phyloP scores from a whole-genome alignment of 108 stramenopile genomes.

The Chaetoceros tenuissimus region DNA sequence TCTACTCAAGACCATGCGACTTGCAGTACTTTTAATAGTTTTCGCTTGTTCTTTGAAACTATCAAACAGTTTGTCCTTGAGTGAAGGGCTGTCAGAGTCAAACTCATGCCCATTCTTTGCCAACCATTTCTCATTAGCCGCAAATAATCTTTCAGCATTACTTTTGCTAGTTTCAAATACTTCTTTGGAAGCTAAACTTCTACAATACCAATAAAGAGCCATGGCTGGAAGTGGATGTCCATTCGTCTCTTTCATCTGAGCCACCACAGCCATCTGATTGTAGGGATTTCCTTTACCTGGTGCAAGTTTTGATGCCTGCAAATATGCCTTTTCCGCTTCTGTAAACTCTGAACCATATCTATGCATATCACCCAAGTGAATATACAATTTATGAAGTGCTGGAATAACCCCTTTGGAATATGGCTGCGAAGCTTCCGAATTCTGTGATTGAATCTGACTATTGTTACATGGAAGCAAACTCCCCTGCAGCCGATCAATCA shows the following conservation, averaged over 20 bases:
- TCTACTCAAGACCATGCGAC: constrained; percentile 33
- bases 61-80: background rate
- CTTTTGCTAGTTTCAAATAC: constrained; percentile 50
- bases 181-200: constrained; percentile 45
- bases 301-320: constrained; percentile 38
- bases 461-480: constrained; percentile 15
- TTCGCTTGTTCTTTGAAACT: constrained; percentile 22
- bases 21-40: constrained; percentile 31
- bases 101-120: constrained; percentile 18
- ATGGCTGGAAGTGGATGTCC: constrained; percentile 16
- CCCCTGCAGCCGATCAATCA: constrained; percentile 38
- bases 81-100: background rate
- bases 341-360: constrained; percentile 42
- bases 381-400: constrained; percentile 37
- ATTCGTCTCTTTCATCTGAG: constrained; percentile 36
- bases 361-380: constrained; percentile 66
- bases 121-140: constrained; percentile 45
- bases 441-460: constrained; percentile 15
- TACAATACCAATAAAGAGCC: constrained; percentile 66
- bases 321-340: constrained; percentile 49
- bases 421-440: constrained; percentile 1
- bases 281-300: constrained; percentile 72
- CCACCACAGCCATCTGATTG: constrained; percentile 79
- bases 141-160: constrained; percentile 57
- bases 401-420: constrained; percentile 24